A percentile compares a stretch with the other conserved stretches of the same genome.
These are phyloP conservation scores for Xylaria sp. DNA, from an alignment of 2,329 filamentous ascomycete species.

Conservation along the genomic window DNA sequence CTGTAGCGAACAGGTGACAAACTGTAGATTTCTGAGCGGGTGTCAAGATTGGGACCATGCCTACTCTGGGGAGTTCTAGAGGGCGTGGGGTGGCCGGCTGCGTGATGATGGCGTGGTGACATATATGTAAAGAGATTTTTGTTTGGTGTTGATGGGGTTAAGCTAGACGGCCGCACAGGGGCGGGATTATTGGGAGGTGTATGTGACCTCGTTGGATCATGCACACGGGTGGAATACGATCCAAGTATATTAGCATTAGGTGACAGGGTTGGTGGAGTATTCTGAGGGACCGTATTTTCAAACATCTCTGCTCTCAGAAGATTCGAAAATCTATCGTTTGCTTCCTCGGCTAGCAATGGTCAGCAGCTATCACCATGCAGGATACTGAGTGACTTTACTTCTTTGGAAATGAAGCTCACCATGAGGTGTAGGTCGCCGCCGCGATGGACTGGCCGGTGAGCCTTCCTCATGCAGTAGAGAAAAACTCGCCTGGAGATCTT, in stretches of 20 bases:
- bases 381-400: conserved; percentile 65
- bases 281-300: conserved; percentile 87
- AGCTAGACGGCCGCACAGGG: conserved; percentile 73
- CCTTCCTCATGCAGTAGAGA: conserved; percentile 91
- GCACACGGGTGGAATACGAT: conserved; percentile 64
- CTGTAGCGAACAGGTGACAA: conserved; percentile 92
- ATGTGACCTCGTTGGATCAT: conserved; percentile 77
- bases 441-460: conserved; percentile 90
- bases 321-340: conserved; percentile 90
- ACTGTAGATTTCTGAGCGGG: conserved; percentile 92
- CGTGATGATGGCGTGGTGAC: conserved; percentile 75
- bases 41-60: conserved; percentile 88
- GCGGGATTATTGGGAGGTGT: conserved; percentile 80
- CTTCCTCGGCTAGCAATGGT: conserved; percentile 78
- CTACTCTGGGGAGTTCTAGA: conserved; percentile 89
- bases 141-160: conserved; percentile 94
- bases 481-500: conserved; percentile 93
- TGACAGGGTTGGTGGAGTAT: conserved; percentile 71
- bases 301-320: conserved; percentile 92
- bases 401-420: conserved; percentile 94
- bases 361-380: conserved; percentile 35
- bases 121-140: conserved; percentile 97
- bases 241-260: conserved; percentile 65
- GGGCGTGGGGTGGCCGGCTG: conserved; percentile 86
- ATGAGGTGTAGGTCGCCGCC: conserved; percentile 83